Base-by-base conservation (phyloP, 805 yeast species). In the Torulaspora quercuum region DNA sequence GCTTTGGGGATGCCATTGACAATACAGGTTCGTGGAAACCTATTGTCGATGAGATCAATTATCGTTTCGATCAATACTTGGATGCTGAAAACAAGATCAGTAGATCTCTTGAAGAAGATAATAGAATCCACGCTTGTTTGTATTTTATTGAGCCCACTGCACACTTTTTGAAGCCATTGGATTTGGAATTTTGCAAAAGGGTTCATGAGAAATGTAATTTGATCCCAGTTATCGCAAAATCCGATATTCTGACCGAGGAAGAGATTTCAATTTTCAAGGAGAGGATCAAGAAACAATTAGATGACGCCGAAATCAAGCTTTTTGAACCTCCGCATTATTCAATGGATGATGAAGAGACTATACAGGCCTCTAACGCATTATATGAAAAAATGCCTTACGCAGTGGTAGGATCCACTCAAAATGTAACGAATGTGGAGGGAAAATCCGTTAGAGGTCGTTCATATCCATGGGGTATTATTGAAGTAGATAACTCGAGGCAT, bases 141-240 rank as follows among this genome's bases (percentile, higher is more conserved):
- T 92, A 89, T 66, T 90, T 92, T 54, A 84, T 92, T 55, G 96
- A 90, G 66, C 98, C 98, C 50, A 89, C 97, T 16, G 97, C 96
- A 44, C 98, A 92, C 66, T 78, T 85, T 27, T 73, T 92, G 61
- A 84, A 81, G 60, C 80, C 96, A 12, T 72, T 92, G 54, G 98
- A 92, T 63, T 78, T 92, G 50, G 80, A 76, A 48, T 84, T 89
- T 51, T 85, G 92, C 86, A 80, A 81, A 58, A 77, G 78, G 59
- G 77, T 92, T 45, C 95, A 87, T 67, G 80, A 81, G 57, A 88
- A 87, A 63, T 96, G 89, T 44, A 92, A 92, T 62, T 73, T 92
- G 63, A 85, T 92, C 45, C 98, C 98, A 30, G 77, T 92, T 32
- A 86, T 92, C 64, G 92, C 97, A 46, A 90, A 90, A 68, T 78